Percentiles rank a stretch among this genome's conserved stretches.
Conservation (phyloP, 345 rosid genomes). For the Pistacia integerrima region DNA sequence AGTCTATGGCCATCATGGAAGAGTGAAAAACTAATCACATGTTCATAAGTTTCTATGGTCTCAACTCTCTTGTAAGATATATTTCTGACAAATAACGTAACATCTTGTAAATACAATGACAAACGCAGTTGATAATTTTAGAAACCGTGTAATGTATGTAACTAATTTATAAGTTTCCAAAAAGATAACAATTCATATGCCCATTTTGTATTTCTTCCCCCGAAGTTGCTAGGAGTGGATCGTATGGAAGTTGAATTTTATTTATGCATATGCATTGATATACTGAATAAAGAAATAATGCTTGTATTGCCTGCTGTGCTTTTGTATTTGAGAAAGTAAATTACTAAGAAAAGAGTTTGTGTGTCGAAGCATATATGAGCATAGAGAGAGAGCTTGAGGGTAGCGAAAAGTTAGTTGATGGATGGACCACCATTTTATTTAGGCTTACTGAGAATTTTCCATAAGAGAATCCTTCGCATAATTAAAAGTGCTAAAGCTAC, state of each 20-base stretch:
- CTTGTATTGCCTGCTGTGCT: background rate
- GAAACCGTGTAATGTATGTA: no score
- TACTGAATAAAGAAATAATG: constrained; percentile 23
- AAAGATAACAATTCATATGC: no score
- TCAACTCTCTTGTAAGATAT: background rate
- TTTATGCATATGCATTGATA: background rate
- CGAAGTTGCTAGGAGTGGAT: no score
- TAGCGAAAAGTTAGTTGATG: constrained; percentile 38
- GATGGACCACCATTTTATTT: constrained; percentile 47
- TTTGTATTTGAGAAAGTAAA: constrained; percentile 29
- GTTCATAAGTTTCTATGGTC: background rate
- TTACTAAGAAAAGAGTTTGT: constrained; percentile 43
- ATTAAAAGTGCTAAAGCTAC: constrained; percentile 26
- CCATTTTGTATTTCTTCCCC: no score
- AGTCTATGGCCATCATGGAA: background rate
- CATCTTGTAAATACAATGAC: background rate
- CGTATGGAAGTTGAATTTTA: background rate
- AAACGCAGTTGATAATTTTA: no score
- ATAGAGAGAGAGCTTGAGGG: constrained; percentile 2
- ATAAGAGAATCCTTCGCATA: constrained; percentile 31
- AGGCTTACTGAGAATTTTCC: constrained; percentile 19
- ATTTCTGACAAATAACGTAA: background rate
- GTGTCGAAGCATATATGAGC: constrained; percentile 36
- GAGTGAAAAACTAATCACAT: background rate
- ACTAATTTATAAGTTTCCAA: no score